Conservation (phyloP, 2,329 filamentous ascomycete species). For the Cladorrhinum sp. region DNA sequence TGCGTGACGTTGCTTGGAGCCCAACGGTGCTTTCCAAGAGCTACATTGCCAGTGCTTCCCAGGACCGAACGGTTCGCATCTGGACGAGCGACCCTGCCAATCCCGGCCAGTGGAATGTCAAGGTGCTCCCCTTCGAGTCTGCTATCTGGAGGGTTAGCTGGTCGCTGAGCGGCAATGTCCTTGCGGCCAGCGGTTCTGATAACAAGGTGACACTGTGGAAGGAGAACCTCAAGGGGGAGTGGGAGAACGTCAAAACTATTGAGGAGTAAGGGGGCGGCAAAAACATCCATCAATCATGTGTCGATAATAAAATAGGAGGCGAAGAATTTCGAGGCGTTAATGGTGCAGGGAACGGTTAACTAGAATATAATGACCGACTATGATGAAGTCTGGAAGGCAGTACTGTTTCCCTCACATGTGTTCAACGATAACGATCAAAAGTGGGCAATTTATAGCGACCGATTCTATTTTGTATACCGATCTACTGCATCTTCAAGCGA, state of each 20-base stretch:
- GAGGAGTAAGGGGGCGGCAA: constrained; percentile 63
- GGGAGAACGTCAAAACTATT: constrained; percentile 96
- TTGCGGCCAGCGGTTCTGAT: constrained; percentile 89
- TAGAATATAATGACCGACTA: not conserved
- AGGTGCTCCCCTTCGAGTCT: constrained; percentile 81
- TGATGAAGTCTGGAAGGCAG: not conserved
- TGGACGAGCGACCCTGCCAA: constrained; percentile 77
- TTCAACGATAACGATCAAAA: too few relatives aligned
- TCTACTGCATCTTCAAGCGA: not conserved
- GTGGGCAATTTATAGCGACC: not conserved
- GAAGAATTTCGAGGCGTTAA: not conserved
- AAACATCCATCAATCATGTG: not conserved
- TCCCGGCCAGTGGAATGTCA: constrained; percentile 75
- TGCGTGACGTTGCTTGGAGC: constrained; percentile 95
- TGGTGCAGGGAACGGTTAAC: not conserved
- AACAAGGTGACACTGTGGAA: constrained; percentile 99
- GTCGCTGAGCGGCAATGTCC: constrained; percentile 93
- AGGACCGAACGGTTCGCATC: constrained; percentile 96
- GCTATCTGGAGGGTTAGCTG: constrained; percentile 96
- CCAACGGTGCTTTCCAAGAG: constrained; percentile 92
- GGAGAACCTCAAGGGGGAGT: constrained; percentile 93
- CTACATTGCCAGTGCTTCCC: constrained; percentile 92
- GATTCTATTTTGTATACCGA: not conserved
- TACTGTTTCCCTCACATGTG: not conserved
- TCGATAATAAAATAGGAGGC: not conserved